These are phyloP conservation scores for Aegilops bicornis DNA, from an alignment of 176 grass and related monocot species.

Conservation along the genomic window DNA sequence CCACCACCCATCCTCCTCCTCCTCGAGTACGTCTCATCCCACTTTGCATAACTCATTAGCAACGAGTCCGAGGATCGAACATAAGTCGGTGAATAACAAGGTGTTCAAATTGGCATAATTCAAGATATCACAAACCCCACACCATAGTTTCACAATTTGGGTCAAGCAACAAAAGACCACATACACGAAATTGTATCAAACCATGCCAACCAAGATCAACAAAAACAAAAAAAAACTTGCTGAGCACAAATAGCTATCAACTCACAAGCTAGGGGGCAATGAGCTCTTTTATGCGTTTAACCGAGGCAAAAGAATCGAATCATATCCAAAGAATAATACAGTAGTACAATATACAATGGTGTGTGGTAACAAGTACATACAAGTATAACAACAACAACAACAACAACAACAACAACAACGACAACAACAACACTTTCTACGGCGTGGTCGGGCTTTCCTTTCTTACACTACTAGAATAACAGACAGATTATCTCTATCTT, in stretches of 20 bases:
- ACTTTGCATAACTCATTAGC: too few relatives aligned
- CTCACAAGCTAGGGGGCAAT: neutral
- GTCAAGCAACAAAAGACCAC: too few relatives aligned
- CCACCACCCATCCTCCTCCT: too few relatives aligned
- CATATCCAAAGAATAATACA: constrained; percentile 3
- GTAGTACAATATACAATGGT: neutral
- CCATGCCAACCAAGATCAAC: neutral
- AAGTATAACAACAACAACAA: constrained; percentile 30
- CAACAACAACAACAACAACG: constrained; percentile 21
- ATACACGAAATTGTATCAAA: too few relatives aligned
- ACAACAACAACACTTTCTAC: constrained; percentile 25
- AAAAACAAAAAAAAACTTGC: neutral
- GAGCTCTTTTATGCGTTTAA: too few relatives aligned
- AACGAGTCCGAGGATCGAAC: too few relatives aligned
- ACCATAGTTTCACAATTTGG: too few relatives aligned
- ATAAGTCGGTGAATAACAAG: too few relatives aligned
- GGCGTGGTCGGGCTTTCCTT: neutral
- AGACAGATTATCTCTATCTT: constrained; percentile 30
- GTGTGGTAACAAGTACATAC: neutral
- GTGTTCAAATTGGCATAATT: too few relatives aligned
- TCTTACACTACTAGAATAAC: constrained; percentile 33
- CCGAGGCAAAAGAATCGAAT: neutral
- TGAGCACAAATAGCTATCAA: neutral
- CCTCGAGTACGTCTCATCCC: too few relatives aligned
- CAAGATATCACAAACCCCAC: too few relatives aligned